Evolutionary conservation across 768 basidiomycete species (phyloP).

Genomic region (Cystofilobasidium macerans): DNA sequence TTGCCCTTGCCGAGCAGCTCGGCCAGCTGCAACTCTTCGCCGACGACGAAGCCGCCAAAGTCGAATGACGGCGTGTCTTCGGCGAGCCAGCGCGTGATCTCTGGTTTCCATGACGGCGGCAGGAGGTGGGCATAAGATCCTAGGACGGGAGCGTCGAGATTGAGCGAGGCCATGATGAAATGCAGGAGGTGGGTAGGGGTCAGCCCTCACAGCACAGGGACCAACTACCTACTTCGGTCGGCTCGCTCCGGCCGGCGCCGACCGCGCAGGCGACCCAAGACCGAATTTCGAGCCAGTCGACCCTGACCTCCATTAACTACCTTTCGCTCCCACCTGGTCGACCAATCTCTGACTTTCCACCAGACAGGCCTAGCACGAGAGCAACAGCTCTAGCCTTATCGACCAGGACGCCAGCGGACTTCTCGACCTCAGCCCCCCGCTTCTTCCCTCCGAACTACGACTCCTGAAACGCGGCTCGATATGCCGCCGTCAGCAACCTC

Average conservation of each 20-base stretch:
- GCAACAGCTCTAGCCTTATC: too few species aligned
- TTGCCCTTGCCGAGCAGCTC: slow-evolving; percentile 78
- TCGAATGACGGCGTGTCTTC: slow-evolving; percentile 96
- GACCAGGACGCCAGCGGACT: too few species aligned
- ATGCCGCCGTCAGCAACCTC: neutral
- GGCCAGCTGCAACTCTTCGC: slow-evolving; percentile 74
- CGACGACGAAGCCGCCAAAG: slow-evolving; percentile 91
- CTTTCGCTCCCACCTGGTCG: too few species aligned
- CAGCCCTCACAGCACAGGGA: too few species aligned
- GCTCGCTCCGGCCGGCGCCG: too few species aligned
- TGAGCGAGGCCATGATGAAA: neutral
- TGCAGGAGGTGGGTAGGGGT: neutral
- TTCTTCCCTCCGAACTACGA: neutral
- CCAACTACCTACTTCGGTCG: too few species aligned
- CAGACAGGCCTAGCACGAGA: too few species aligned
- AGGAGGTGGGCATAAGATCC: slow-evolving; percentile 52
- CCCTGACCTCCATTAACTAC: too few species aligned
- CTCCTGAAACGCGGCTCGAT: neutral
- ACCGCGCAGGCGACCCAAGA: too few species aligned
- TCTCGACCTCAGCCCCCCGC: neutral
- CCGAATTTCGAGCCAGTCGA: too few species aligned
- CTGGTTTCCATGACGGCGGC: slow-evolving; percentile 81
- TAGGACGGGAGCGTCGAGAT: neutral
- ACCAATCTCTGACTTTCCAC: too few species aligned
- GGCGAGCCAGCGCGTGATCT: slow-evolving; percentile 68